These are phyloP conservation scores for Tetradesmus lagerheimii DNA, from an alignment of 139 green algal genomes.

Conservation along the genomic window DNA sequence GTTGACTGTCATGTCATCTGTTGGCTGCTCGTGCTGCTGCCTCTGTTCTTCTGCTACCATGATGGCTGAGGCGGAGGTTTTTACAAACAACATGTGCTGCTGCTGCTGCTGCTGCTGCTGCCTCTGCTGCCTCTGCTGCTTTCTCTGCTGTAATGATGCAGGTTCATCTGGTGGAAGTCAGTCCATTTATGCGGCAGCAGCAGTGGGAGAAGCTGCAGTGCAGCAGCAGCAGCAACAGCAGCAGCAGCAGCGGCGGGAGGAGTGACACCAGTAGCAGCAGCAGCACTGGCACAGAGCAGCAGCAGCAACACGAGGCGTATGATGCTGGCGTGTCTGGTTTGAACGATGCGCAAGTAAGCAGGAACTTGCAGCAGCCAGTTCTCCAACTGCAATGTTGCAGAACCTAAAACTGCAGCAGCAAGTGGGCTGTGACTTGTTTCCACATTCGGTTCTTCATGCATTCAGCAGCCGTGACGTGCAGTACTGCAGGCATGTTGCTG, in stretches of 20 bases:
- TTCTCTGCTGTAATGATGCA: constrained; percentile 38
- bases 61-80: too few relatives aligned
- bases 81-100: constrained; percentile 5
- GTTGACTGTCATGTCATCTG: too few relatives aligned
- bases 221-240: constrained; percentile 29
- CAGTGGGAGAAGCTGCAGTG: constrained; percentile 68
- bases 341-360: constrained; percentile 48
- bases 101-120: constrained; percentile 16
- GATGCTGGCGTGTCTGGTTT: constrained; percentile 12
- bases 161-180: constrained; percentile 91
- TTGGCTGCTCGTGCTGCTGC: too few relatives aligned
- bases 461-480: too few relatives aligned
- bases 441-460: too few relatives aligned
- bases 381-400: too few relatives aligned
- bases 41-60: too few relatives aligned
- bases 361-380: not conserved
- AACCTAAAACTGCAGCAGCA: too few relatives aligned
- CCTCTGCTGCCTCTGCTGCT: constrained; percentile 43
- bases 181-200: constrained; percentile 62
- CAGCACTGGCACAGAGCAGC: not conserved
- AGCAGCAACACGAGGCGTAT: not conserved
- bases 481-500: too few relatives aligned
- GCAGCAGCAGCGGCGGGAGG: not conserved
- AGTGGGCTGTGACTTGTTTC: too few relatives aligned
- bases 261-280: constrained; percentile 27